phyloP scores from a whole-genome alignment of 1,139 yeast genomes.

The Maudiozyma humilis region DNA sequence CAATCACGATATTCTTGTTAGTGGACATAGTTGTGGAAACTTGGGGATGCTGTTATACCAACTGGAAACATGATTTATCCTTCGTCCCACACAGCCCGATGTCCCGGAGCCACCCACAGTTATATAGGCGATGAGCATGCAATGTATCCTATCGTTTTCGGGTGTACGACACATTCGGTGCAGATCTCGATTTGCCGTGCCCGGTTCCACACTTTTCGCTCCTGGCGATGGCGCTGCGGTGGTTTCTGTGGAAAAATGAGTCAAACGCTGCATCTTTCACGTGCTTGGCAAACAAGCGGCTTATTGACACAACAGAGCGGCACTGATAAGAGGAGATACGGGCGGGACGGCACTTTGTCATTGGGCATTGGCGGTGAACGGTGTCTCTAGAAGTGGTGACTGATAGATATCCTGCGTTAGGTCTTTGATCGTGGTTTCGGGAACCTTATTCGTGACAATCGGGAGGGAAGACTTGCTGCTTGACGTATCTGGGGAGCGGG shows the following conservation, averaged over 20 bases:
- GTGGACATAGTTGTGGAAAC: neutral
- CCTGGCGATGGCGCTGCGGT: neutral
- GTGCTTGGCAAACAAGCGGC: neutral
- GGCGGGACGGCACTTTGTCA: no score
- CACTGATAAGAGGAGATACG: neutral
- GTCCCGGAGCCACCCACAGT: neutral
- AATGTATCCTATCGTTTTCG: neutral
- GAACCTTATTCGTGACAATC: no score
- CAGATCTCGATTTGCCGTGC: neutral
- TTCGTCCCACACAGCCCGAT: no score
- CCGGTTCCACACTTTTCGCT: neutral
- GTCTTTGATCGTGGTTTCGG: no score
- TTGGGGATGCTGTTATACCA: neutral
- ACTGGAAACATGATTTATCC: no score
- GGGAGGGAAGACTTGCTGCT: no score
- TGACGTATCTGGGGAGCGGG: no score
- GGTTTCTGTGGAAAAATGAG: neutral
- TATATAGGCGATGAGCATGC: neutral
- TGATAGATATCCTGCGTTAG: no score
- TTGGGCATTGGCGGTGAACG: no score
- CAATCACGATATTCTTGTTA: constrained; percentile 2
- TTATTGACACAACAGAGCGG: neutral
- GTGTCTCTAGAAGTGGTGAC: no score
- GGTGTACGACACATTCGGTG: neutral
- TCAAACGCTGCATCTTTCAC: neutral